Evolutionary conservation across 352 stramenopile genomes (phyloP).

Genomic region (Pythium plurisporium): DNA sequence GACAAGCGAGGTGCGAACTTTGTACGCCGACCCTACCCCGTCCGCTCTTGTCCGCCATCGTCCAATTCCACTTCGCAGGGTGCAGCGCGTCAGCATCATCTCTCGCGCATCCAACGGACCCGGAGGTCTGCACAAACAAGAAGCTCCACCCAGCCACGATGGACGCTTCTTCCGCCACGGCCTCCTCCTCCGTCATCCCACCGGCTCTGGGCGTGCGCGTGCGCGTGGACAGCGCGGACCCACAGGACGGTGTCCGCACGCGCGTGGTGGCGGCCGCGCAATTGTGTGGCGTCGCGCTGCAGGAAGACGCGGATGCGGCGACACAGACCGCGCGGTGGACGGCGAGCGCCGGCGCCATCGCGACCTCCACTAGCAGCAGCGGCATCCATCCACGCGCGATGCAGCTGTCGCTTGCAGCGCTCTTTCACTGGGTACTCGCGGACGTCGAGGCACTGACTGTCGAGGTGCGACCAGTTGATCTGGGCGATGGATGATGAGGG

Average conservation of each 20-base stretch:
- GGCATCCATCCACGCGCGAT: slow-evolving; percentile 3
- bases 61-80: slow-evolving; percentile 2
- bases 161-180: neutral
- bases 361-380: neutral
- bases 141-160: slow-evolving; percentile 1
- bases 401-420: slow-evolving; percentile 15
- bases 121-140: neutral
- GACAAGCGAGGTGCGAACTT: neutral
- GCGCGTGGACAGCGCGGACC: slow-evolving; percentile 8
- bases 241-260: neutral
- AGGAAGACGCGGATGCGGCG: neutral
- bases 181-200: neutral
- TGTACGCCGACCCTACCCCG: slow-evolving; percentile 11
- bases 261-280: slow-evolving; percentile 3
- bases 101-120: slow-evolving; percentile 11
- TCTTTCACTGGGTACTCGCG: slow-evolving; percentile 16
- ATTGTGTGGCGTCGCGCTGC: neutral
- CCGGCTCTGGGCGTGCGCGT: slow-evolving; percentile 7
- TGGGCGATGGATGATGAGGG: no score
- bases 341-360: neutral
- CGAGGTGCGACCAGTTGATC: no score
- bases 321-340: slow-evolving; percentile 1
- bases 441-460: slow-evolving; percentile 10
- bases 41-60: neutral
- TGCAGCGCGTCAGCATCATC: neutral